Evolutionary conservation across 2,329 filamentous ascomycete genomes (phyloP).

Genomic region (Penicillium brasilianum): DNA sequence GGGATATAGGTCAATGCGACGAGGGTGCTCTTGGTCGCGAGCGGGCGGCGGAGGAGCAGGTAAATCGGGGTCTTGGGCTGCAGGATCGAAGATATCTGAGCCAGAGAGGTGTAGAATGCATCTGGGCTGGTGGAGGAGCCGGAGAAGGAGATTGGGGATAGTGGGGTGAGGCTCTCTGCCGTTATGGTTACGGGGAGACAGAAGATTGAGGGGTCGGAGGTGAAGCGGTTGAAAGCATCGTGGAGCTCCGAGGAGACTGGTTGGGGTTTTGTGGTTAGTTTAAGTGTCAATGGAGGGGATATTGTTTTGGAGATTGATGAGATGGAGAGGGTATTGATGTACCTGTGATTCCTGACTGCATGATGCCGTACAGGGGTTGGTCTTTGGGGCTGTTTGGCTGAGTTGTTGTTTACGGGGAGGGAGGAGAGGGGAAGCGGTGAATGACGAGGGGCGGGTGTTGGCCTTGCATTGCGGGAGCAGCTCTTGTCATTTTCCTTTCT

Average conservation of each 20-base stretch:
- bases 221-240: slow-evolving; percentile 52
- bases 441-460: slow-evolving; percentile 29
- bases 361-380: slow-evolving; percentile 31
- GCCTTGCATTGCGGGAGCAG: not conserved
- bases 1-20: slow-evolving; percentile 68
- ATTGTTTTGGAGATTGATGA: not conserved
- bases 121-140: slow-evolving; percentile 43
- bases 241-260: slow-evolving; percentile 54
- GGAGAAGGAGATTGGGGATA: slow-evolving; percentile 46
- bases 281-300: slow-evolving; percentile 10
- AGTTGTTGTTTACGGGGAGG: slow-evolving; percentile 30
- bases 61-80: slow-evolving; percentile 63
- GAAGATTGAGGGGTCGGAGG: slow-evolving; percentile 47
- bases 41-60: slow-evolving; percentile 62
- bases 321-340: slow-evolving; percentile 10
- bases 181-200: slow-evolving; percentile 54
- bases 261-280: slow-evolving; percentile 3
- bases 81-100: slow-evolving; percentile 56
- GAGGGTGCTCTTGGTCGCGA: slow-evolving; percentile 34
- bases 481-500: not conserved
- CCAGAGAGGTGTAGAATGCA: slow-evolving; percentile 58
- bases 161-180: slow-evolving; percentile 50
- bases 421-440: slow-evolving; percentile 30
- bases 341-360: slow-evolving; percentile 58
- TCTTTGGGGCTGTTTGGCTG: slow-evolving; percentile 5